Conservation (phyloP, 2,329 filamentous ascomycete species). For the Ophiostoma piceae region DNA sequence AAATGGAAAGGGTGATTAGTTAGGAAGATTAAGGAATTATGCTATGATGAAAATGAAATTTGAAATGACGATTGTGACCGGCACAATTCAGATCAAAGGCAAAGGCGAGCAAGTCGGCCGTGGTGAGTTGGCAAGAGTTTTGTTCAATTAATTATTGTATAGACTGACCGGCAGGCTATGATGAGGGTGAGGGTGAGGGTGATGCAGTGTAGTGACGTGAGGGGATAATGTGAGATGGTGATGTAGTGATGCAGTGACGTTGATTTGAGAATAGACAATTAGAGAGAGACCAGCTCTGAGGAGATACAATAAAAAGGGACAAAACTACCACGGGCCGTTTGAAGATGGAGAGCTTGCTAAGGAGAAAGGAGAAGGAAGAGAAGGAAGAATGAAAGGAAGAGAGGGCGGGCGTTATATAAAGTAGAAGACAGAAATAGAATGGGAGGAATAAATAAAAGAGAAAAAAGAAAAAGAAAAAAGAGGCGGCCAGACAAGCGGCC, state of each 20-base stretch:
- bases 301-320: slow-evolving; percentile 39
- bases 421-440: neutral
- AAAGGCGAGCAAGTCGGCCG: slow-evolving; percentile 27
- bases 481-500: neutral
- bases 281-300: slow-evolving; percentile 37
- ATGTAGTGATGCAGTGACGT: too few relatives aligned
- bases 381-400: slow-evolving; percentile 35
- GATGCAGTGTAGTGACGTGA: neutral
- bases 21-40: slow-evolving; percentile 28
- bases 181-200: slow-evolving; percentile 16
- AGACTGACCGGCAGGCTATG: slow-evolving; percentile 27
- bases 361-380: slow-evolving; percentile 44
- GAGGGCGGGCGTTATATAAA: slow-evolving; percentile 41
- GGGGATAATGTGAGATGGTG: too few relatives aligned
- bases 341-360: slow-evolving; percentile 58
- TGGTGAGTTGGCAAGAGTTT: slow-evolving; percentile 28
- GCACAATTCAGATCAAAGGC: slow-evolving; percentile 25
- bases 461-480: neutral
- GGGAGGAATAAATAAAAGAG: neutral
- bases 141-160: slow-evolving; percentile 19
- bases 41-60: neutral
- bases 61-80: neutral
- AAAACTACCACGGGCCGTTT: slow-evolving; percentile 50
- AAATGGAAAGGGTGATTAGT: slow-evolving; percentile 30
- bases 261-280: neutral